Conservation (phyloP, 1,139 yeast genomes). For the Kurtzmaniella quercitrusa region DNA sequence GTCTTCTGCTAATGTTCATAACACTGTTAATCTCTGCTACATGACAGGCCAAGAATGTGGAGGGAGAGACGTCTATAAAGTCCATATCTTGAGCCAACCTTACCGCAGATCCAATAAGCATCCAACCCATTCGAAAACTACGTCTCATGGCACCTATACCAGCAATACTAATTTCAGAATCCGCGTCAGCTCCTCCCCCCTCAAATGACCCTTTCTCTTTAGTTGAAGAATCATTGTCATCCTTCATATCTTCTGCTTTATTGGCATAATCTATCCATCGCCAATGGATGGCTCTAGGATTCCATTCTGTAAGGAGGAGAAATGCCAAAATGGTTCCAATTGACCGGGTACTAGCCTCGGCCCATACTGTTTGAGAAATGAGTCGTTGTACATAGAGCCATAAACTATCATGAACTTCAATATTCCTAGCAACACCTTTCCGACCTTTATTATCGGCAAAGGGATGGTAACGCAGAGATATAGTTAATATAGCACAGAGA, state of each 20-base stretch:
- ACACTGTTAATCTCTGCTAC: slow-evolving; percentile 76
- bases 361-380: slow-evolving; percentile 89
- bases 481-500: slow-evolving; percentile 74
- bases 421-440: slow-evolving; percentile 40
- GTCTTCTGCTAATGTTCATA: slow-evolving; percentile 64
- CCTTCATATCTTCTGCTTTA: slow-evolving; percentile 36
- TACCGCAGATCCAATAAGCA: slow-evolving; percentile 84
- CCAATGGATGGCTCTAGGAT: slow-evolving; percentile 91
- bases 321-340: slow-evolving; percentile 85
- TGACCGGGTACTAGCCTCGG: slow-evolving; percentile 84
- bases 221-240: slow-evolving; percentile 9
- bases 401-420: slow-evolving; percentile 68
- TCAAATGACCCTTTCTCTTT: slow-evolving; percentile 5
- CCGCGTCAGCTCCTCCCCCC: slow-evolving; percentile 5
- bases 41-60: slow-evolving; percentile 79
- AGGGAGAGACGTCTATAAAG: slow-evolving; percentile 66
- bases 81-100: slow-evolving; percentile 87
- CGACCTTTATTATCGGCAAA: slow-evolving; percentile 36
- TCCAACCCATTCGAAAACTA: slow-evolving; percentile 90
- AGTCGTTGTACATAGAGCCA: slow-evolving; percentile 83
- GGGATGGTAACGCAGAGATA: slow-evolving; percentile 70
- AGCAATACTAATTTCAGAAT: slow-evolving; percentile 49
- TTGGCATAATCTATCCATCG: slow-evolving; percentile 86
- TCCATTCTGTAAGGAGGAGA: slow-evolving; percentile 89
- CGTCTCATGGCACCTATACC: slow-evolving; percentile 85